Conservation (phyloP, 495 filamentous ascomycete species). For the Tuber umbilicatum region DNA sequence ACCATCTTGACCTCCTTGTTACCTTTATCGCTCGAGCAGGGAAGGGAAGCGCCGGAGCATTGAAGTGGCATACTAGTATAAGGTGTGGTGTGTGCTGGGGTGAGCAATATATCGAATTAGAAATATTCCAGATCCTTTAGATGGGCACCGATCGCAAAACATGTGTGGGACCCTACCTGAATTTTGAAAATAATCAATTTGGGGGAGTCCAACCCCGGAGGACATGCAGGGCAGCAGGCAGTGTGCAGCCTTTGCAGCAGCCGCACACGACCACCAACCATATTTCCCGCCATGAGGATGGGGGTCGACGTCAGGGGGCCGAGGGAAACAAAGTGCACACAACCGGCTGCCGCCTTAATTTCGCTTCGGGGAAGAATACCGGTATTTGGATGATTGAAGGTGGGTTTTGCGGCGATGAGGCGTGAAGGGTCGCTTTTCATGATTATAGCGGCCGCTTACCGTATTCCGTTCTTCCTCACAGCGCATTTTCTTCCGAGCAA, state of each 20-base stretch:
- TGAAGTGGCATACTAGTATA: background rate
- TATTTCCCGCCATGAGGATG: background rate
- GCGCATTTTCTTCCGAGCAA: too few relatives aligned
- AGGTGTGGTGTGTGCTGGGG: background rate
- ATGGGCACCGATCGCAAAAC: slow-evolving; percentile 3
- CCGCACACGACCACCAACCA: background rate
- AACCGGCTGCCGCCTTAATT: background rate
- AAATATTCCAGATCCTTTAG: slow-evolving; percentile 5
- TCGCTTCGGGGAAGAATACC: background rate
- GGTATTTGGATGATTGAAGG: background rate
- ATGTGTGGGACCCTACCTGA: background rate
- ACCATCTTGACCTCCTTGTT: background rate
- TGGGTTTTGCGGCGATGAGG: background rate
- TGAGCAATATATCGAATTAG: slow-evolving; percentile 5
- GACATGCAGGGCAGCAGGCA: slow-evolving; percentile 1
- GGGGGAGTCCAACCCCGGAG: background rate
- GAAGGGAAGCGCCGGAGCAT: background rate
- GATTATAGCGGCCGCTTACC: background rate
- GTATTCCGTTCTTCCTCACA: background rate
- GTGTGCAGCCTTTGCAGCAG: background rate
- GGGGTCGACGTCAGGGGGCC: background rate
- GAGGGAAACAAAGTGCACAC: background rate
- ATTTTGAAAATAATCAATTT: background rate
- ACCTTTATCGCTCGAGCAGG: background rate
- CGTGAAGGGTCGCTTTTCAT: background rate